Conservation (phyloP, 805 yeast genomes). For the Wickerhamomyces xylosicus region DNA sequence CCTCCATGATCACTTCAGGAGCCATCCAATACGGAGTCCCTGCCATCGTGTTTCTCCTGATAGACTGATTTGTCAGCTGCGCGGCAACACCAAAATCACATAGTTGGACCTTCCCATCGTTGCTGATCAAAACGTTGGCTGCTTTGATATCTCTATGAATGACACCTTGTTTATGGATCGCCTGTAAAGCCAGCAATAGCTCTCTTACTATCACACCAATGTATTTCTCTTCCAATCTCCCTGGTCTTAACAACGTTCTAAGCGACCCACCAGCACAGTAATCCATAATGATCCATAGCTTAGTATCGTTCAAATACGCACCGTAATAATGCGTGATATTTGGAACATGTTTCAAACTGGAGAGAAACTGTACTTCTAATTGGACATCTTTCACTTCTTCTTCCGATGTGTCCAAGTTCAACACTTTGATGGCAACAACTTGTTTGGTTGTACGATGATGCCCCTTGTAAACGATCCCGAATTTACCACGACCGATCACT, state of each 20-base stretch:
- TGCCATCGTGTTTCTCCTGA: constrained; percentile 89
- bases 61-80: constrained; percentile 61
- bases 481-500: constrained; percentile 91
- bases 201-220: constrained; percentile 83
- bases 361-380: constrained; percentile 77
- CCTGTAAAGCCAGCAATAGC: constrained; percentile 61
- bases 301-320: constrained; percentile 77
- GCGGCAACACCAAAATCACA: constrained; percentile 99
- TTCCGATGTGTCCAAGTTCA: constrained; percentile 84
- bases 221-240: constrained; percentile 76
- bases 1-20: constrained; percentile 93
- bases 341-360: constrained; percentile 76
- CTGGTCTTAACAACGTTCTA: constrained; percentile 68
- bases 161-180: constrained; percentile 81
- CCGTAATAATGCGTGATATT: constrained; percentile 92
- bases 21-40: constrained; percentile 99
- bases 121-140: constrained; percentile 83
- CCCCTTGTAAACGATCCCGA: constrained; percentile 94
- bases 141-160: constrained; percentile 96
- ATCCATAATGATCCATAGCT: constrained; percentile 96
- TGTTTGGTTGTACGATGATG: constrained; percentile 56
- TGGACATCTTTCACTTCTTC: constrained; percentile 95
- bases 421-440: constrained; percentile 85
- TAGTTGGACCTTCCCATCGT: constrained; percentile 81
- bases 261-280: constrained; percentile 92